These are phyloP conservation scores for Areca catechu DNA, from an alignment of 176 grass and related monocot species.

Conservation along the genomic window DNA sequence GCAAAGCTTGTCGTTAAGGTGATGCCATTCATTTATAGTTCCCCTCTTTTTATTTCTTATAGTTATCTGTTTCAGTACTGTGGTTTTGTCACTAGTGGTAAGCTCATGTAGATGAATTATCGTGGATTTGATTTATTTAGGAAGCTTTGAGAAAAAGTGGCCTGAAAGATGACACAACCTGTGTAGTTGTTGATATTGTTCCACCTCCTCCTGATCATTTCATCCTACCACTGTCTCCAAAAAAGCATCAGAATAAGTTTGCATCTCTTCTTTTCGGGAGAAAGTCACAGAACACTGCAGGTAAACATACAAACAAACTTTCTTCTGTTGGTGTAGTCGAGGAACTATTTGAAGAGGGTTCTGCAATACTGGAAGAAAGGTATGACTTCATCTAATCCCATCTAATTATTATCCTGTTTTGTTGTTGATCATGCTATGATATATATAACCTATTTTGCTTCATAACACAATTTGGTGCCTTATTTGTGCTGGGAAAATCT, in stretches of 20 bases:
- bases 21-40: constrained; percentile 6
- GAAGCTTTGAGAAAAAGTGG: constrained; percentile 91
- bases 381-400: constrained; percentile 21
- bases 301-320: constrained; percentile 49
- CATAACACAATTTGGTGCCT: too few relatives aligned
- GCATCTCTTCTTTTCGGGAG: constrained; percentile 63
- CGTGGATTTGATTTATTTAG: constrained; percentile 32
- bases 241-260: constrained; percentile 73
- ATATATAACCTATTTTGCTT: too few relatives aligned
- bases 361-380: constrained; percentile 96
- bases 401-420: neutral
- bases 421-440: too few relatives aligned
- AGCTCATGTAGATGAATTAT: neutral
- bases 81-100: neutral
- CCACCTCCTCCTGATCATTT: constrained; percentile 39
- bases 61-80: neutral
- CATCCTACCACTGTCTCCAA: constrained; percentile 49
- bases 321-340: constrained; percentile 58
- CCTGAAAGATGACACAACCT: constrained; percentile 95
- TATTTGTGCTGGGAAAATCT: too few relatives aligned
- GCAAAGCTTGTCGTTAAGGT: constrained; percentile 99
- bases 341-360: constrained; percentile 93
- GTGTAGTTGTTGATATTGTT: constrained; percentile 87
- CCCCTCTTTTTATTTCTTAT: neutral
- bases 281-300: constrained; percentile 40